Evolutionary conservation across 495 filamentous ascomycete genomes (phyloP), one percentile per base, ranked within the genome.

Genomic region (Penicillium odoratum): DNA sequence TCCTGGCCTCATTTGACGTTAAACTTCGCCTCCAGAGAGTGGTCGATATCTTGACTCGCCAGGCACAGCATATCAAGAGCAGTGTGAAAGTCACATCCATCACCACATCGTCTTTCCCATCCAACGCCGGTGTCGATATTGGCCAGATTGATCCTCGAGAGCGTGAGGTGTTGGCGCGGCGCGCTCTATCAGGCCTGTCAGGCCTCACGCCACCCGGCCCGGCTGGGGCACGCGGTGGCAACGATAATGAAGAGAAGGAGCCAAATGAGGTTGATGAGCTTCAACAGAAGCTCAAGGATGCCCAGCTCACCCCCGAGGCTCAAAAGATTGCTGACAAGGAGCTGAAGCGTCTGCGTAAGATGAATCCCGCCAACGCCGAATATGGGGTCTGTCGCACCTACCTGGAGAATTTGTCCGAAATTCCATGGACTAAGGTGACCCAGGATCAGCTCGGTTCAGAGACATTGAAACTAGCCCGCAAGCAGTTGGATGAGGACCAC

Each of bases 371-470:
- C 18, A 93, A 98, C 63, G 93, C 94, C 16, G 95, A 99, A 66
- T 96, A 97, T 68, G 90, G 93, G 53, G 92, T 98, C 13, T 90
- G 85, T 60, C 81, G 93, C 58, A 93, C 90, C n/a, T 99, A 98
- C 71, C 78, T 99, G 29, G 95, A 99, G 70, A 98, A 91, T 28
- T 77, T 99, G 52, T 81, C 92, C 6, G 95, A 99, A 64, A 92
- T 99, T 34, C 95, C 95, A 0, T 99, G 95, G 95, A 86, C 85
- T 4, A 85, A 88, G 47, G 81, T 83, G 33, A 98, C 94, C 1
- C 88, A 93, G 57, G 94, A 97, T 66, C 85, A 89, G 56, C 83
- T 99, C 16, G 91, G 91, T n/a, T 80, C 81, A 4, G 87, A 89
- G 16, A 97, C 92, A 2, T 70, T 99, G 56, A 76, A 80, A 52